These are phyloP conservation scores for Saccharomyces pastorianus DNA, from an alignment of 1,139 yeast species.

Conservation along the genomic window DNA sequence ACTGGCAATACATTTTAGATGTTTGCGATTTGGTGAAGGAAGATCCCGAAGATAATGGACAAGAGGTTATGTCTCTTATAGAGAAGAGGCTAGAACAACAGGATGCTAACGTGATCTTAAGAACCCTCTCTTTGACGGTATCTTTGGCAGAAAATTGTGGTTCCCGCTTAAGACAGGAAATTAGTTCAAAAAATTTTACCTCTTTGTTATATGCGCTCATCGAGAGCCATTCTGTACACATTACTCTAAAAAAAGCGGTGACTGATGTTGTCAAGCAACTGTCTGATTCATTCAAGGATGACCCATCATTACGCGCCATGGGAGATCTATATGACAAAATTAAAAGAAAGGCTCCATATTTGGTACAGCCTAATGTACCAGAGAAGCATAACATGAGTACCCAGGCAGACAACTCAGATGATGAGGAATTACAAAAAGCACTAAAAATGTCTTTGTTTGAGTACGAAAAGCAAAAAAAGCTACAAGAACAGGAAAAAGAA, in stretches of 20 bases:
- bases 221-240: slow-evolving; percentile 52
- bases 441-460: slow-evolving; percentile 72
- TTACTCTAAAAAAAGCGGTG: slow-evolving; percentile 56
- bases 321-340: slow-evolving; percentile 49
- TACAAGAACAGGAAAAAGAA: slow-evolving; percentile 4
- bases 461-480: slow-evolving; percentile 25
- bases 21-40: slow-evolving; percentile 73
- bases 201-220: slow-evolving; percentile 48
- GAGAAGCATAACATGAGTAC: slow-evolving; percentile 46
- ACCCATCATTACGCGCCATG: slow-evolving; percentile 70
- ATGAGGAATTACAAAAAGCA: slow-evolving; percentile 72
- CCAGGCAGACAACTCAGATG: slow-evolving; percentile 52
- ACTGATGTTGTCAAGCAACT: slow-evolving; percentile 65
- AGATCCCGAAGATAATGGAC: slow-evolving; percentile 55
- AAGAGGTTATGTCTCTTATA: slow-evolving; percentile 32
- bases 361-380: slow-evolving; percentile 49
- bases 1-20: slow-evolving; percentile 76
- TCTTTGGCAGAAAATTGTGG: slow-evolving; percentile 94
- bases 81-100: slow-evolving; percentile 46
- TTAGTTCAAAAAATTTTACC: slow-evolving; percentile 65
- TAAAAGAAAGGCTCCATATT: slow-evolving; percentile 38
- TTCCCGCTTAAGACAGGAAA: slow-evolving; percentile 71
- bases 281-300: slow-evolving; percentile 46
- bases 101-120: slow-evolving; percentile 75
- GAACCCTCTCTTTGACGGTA: slow-evolving; percentile 60